A percentile compares a stretch with the other conserved stretches of the same genome.
phyloP scores from a whole-genome alignment of 2,329 filamentous ascomycete genomes.

The Arthrobotrys megalospora region DNA sequence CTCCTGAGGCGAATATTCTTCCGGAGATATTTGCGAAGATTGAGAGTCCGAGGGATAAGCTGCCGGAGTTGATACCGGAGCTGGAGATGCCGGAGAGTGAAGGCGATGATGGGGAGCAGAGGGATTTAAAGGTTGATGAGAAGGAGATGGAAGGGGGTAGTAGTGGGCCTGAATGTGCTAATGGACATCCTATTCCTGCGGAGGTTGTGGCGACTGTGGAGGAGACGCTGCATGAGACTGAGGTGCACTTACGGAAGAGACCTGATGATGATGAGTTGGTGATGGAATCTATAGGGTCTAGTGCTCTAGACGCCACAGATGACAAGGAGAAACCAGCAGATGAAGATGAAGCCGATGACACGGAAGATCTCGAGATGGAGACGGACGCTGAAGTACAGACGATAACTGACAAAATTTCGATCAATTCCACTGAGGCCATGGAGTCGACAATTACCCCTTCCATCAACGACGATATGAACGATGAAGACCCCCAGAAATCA shows the following conservation, averaged over 20 bases:
- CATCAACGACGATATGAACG: conserved; percentile 28
- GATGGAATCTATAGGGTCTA: conserved; percentile 7
- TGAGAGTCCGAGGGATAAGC: conserved; percentile 55
- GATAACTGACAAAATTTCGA: conserved; percentile 44
- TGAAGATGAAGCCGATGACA: conserved; percentile 37
- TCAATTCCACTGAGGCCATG: conserved; percentile 14
- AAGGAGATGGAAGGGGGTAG: conserved; percentile 31
- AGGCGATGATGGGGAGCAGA: conserved; percentile 56
- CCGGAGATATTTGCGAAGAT: conserved; percentile 59
- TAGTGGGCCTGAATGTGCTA: conserved; percentile 21
- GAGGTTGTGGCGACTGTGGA: conserved; percentile 44
- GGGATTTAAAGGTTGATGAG: conserved; percentile 50
- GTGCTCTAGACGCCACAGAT: conserved; percentile 14
- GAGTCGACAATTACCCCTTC: conserved; percentile 47
- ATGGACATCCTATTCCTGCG: conserved; percentile 41
- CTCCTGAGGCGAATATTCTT: conserved; percentile 40
- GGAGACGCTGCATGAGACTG: conserved; percentile 32
- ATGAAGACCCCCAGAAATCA: conserved; percentile 47
- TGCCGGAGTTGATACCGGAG: conserved; percentile 57
- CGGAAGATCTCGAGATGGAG: conserved; percentile 31
- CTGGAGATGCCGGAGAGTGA: conserved; percentile 57
- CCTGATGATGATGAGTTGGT: conserved; percentile 6
- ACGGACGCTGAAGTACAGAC: conserved; percentile 39
- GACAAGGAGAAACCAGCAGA: conserved; percentile 40
- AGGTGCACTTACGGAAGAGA: conserved; percentile 18